phyloP scores from a whole-genome alignment of 352 stramenopile genomes.

The Globisporangium yorkense region DNA sequence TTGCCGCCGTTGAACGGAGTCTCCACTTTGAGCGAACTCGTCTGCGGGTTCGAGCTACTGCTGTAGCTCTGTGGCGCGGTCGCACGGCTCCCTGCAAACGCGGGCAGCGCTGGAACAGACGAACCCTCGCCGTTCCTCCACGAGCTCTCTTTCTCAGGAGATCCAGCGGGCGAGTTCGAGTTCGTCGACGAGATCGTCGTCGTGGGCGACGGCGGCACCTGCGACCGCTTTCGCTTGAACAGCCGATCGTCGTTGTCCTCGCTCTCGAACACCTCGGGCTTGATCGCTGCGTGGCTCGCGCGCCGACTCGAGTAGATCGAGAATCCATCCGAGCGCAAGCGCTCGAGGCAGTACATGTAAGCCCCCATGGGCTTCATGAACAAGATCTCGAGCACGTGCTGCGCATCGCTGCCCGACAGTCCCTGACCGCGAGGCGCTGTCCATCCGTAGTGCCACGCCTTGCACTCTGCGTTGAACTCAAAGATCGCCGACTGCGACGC shows the following conservation, averaged over 20 bases:
- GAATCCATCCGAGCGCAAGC: constrained; percentile 67
- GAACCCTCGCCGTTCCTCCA: not conserved
- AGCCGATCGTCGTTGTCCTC: constrained; percentile 38
- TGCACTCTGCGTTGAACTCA: constrained; percentile 86
- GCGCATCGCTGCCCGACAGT: constrained; percentile 65
- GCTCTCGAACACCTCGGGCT: constrained; percentile 43
- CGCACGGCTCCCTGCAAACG: not conserved
- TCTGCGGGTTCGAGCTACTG: not conserved
- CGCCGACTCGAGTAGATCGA: constrained; percentile 76
- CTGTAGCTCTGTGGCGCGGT: not conserved
- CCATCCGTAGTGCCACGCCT: constrained; percentile 89
- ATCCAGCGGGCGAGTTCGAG: constrained; percentile 32
- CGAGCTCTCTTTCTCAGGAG: constrained; percentile 31
- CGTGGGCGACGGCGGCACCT: constrained; percentile 26
- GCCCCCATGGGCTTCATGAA: constrained; percentile 83
- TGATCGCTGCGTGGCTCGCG: constrained; percentile 50
- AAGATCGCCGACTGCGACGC: constrained; percentile 79
- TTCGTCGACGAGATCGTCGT: constrained; percentile 20
- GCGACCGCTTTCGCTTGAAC: constrained; percentile 53
- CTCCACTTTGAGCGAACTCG: not conserved
- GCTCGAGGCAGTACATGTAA: constrained; percentile 79
- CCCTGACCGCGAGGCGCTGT: constrained; percentile 69
- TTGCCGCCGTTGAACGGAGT: not conserved
- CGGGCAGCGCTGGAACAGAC: not conserved
- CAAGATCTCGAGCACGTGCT: constrained; percentile 72